Percentiles rank a stretch among this genome's conserved stretches.
Conservation (phyloP, 257 asterid species). For the Nicotiana noctiflora region DNA sequence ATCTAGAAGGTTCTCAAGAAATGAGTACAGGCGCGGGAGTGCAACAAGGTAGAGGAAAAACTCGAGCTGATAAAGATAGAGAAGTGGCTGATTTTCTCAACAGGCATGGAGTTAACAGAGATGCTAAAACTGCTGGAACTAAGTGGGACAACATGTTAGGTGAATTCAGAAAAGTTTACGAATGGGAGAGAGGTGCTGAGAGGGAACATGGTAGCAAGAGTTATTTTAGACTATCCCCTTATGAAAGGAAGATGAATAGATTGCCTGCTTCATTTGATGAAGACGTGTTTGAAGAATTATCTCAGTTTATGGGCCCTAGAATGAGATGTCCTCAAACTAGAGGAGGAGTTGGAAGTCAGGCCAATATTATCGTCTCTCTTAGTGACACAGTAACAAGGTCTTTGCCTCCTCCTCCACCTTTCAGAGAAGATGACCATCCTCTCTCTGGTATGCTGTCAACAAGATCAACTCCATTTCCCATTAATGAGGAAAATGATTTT, state of each 20-base stretch:
- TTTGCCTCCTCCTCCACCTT: constrained; percentile 25
- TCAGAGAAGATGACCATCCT: constrained; percentile 22
- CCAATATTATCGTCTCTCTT: constrained; percentile 4
- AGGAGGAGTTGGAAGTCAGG: neutral
- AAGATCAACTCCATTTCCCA: neutral
- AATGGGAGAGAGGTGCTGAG: constrained; percentile 47
- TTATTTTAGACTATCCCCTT: constrained; percentile 39
- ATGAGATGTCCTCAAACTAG: constrained; percentile 26
- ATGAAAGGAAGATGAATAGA: constrained; percentile 39
- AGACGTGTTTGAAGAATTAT: constrained; percentile 42
- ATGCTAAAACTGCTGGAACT: constrained; percentile 47
- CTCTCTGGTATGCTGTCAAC: constrained; percentile 12
- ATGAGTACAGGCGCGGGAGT: too few species aligned
- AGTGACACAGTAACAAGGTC: neutral
- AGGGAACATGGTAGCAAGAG: constrained; percentile 38
- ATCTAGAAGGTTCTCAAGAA: neutral
- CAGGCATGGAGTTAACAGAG: constrained; percentile 34
- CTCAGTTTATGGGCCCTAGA: constrained; percentile 42
- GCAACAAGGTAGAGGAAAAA: constrained; percentile 30
- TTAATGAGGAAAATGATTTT: neutral
- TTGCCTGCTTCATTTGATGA: constrained; percentile 52
- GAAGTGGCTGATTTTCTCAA: constrained; percentile 41
- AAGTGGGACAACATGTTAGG: constrained; percentile 55
- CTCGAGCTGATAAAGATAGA: constrained; percentile 39
- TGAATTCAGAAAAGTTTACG: constrained; percentile 43